These are phyloP conservation scores for Xerocomus subilludens DNA, from an alignment of 1,284 basidiomycete genomes.

Conservation along the genomic window DNA sequence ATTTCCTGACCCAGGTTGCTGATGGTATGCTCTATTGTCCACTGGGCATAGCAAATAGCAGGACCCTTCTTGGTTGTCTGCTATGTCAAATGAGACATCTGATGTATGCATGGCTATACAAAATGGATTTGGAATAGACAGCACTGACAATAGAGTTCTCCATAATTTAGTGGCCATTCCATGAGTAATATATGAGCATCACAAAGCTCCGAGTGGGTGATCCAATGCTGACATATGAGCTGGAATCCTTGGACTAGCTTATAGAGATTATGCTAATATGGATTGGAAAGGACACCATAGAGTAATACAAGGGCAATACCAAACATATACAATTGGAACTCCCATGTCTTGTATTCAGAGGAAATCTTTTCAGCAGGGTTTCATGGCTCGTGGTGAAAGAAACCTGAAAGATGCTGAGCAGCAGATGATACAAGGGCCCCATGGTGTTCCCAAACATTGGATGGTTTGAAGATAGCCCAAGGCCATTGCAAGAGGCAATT, in stretches of 20 bases:
- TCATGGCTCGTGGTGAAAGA: background rate
- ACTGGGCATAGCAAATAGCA: conserved; percentile 30
- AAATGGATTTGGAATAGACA: background rate
- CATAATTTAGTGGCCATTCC: background rate
- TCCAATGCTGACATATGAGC: background rate
- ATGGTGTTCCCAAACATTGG: background rate
- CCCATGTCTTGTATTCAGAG: conserved; percentile 22
- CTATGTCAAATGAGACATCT: background rate
- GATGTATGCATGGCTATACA: background rate
- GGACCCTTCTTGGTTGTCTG: conserved; percentile 19
- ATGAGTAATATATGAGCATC: background rate
- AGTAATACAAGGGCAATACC: background rate
- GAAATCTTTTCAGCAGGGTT: conserved; percentile 26
- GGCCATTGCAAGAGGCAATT: background rate
- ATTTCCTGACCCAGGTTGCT: too few relatives aligned
- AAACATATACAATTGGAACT: conserved; percentile 6
- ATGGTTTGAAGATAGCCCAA: background rate
- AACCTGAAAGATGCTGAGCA: background rate
- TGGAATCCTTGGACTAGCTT: conserved; percentile 1
- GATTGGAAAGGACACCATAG: background rate
- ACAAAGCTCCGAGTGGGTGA: too few relatives aligned
- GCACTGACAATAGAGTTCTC: background rate
- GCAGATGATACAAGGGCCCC: fast-evolving
- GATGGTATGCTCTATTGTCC: conserved; percentile 32
- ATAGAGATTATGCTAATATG: too few relatives aligned